Evolutionary conservation across 345 rosid species (phyloP).

Genomic region (Corymbia maculata): DNA sequence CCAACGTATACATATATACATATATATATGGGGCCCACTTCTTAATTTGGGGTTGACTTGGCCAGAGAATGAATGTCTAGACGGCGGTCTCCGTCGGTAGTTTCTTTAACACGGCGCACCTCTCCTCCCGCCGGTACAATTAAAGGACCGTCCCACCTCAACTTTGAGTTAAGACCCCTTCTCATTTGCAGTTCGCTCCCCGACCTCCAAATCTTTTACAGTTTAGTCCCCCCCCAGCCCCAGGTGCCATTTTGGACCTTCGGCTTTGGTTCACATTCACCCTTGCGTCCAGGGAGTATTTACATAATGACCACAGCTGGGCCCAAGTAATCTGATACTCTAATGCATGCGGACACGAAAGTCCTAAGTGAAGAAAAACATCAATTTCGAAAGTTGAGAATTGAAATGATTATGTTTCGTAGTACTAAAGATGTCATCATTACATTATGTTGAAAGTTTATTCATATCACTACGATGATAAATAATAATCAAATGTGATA

Average conservation of each 20-base stretch:
- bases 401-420: rapidly evolving
- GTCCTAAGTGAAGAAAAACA: neutral
- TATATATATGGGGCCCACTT: neutral
- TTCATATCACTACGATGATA: too few species aligned
- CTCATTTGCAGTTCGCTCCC: neutral
- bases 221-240: neutral
- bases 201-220: neutral
- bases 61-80: neutral
- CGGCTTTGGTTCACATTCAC: neutral
- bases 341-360: neutral
- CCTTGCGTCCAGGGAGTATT: too few species aligned
- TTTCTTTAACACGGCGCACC: neutral
- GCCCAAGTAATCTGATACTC: neutral
- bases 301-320: too few species aligned
- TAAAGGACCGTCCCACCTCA: neutral
- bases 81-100: neutral
- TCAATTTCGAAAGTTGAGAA: neutral
- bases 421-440: neutral
- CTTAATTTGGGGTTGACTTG: neutral
- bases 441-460: too few species aligned
- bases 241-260: neutral
- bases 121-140: neutral
- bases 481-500: too few species aligned
- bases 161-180: neutral
- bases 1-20: too few species aligned